These are phyloP conservation scores for Rhynchosporium agropyri DNA, from an alignment of 2,329 filamentous ascomycete genomes.

Conservation along the genomic window DNA sequence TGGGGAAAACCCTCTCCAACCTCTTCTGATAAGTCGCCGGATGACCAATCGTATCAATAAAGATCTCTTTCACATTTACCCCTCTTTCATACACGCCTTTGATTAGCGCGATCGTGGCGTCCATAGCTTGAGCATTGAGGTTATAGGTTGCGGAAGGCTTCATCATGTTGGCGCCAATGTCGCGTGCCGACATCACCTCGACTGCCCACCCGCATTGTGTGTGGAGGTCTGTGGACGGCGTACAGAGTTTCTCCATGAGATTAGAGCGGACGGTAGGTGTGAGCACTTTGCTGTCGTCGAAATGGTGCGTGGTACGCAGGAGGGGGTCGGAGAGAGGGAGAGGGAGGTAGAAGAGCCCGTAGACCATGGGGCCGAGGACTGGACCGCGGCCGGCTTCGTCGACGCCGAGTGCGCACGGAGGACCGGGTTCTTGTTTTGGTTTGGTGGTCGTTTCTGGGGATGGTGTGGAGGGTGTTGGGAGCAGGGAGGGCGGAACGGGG, in stretches of 20 bases:
- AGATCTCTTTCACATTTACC: conserved; percentile 86
- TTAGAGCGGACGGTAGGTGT: conserved; percentile 75
- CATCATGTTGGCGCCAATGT: conserved; percentile 44
- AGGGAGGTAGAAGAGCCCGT: conserved; percentile 75
- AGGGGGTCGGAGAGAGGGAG: conserved; percentile 70
- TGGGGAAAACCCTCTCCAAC: conserved; percentile 82
- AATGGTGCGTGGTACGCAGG: conserved; percentile 77
- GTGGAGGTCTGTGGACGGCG: conserved; percentile 59
- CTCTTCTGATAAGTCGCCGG: conserved; percentile 83
- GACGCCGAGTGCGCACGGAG: conserved; percentile 79
- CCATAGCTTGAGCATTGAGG: conserved; percentile 93
- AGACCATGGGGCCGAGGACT: conserved; percentile 82
- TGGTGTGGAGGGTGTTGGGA: conserved; percentile 39
- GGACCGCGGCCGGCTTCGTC: conserved; percentile 94
- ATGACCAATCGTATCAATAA: conserved; percentile 90
- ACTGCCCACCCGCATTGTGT: conserved; percentile 81
- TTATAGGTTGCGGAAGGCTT: conserved; percentile 66
- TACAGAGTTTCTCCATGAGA: conserved; percentile 73
- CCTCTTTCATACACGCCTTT: conserved; percentile 73
- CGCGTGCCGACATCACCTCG: conserved; percentile 71
- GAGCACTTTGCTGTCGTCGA: conserved; percentile 94
- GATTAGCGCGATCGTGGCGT: conserved; percentile 85
- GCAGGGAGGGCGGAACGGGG: conserved; percentile 63
- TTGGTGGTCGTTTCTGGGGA: not conserved
- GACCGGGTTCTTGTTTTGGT: conserved; percentile 42